These are phyloP conservation scores for Lyophyllum shimeji DNA, from an alignment of 768 basidiomycete genomes.

Conservation along the genomic window DNA sequence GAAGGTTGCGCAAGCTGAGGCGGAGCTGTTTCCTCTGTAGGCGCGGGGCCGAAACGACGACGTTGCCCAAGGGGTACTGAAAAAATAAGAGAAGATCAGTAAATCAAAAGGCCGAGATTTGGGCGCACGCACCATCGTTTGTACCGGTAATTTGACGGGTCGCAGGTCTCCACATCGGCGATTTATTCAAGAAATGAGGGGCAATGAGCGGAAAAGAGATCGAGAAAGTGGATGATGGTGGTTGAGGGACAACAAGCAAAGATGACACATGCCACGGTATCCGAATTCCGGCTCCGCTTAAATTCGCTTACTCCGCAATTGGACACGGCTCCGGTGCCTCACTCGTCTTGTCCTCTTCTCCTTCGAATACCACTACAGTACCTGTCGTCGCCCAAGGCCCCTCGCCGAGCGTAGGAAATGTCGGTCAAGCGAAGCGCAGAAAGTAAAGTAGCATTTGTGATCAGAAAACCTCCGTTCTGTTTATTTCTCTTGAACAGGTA, in stretches of 20 bases:
- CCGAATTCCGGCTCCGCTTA: constrained; percentile 35
- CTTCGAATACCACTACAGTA: neutral
- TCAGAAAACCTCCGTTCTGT: neutral
- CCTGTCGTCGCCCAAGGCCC: neutral
- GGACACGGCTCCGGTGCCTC: neutral
- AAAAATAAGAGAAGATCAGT: constrained; percentile 7
- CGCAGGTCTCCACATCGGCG: constrained; percentile 83
- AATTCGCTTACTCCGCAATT: constrained; percentile 24
- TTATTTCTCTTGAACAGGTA: constrained; percentile 11
- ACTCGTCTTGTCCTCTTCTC: neutral
- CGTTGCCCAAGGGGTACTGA: constrained; percentile 81
- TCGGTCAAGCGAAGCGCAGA: constrained; percentile 40
- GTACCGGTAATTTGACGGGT: constrained; percentile 90
- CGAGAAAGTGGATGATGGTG: constrained; percentile 27
- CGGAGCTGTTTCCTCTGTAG: constrained; percentile 76
- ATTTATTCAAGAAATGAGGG: constrained; percentile 35
- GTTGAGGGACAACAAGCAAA: constrained; percentile 28
- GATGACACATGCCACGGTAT: constrained; percentile 14
- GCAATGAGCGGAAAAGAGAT: constrained; percentile 21
- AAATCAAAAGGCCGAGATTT: neutral
- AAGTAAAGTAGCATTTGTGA: constrained; percentile 25
- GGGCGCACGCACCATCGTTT: constrained; percentile 74
- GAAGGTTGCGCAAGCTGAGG: constrained; percentile 88
- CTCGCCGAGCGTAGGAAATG: constrained; percentile 18
- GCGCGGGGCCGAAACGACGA: constrained; percentile 89